A percentile compares a stretch with the other conserved stretches of the same genome.
phyloP scores from a whole-genome alignment of 169 alveolate species.

The Perkinsus olseni region DNA sequence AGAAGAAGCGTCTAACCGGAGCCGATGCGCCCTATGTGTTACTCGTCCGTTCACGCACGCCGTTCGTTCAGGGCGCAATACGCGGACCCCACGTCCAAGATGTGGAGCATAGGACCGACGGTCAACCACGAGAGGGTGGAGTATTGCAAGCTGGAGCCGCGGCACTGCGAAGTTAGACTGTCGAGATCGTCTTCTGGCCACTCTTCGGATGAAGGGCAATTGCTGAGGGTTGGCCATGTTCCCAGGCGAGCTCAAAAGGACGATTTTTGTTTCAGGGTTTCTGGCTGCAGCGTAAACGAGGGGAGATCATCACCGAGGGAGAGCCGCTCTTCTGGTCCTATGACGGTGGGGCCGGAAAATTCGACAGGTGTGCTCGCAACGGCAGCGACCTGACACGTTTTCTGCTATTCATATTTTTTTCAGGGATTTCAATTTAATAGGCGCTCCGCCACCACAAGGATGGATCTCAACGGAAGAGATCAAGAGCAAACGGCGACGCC shows the following conservation, averaged over 20 bases:
- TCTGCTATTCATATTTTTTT: neutral
- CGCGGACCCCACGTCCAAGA: neutral
- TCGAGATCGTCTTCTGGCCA: too few species aligned
- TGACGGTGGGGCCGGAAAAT: neutral
- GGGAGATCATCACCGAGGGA: neutral
- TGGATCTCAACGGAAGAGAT: neutral
- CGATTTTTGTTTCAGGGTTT: neutral
- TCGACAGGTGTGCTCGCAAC: neutral
- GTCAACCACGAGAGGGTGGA: neutral
- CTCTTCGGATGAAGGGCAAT: too few species aligned
- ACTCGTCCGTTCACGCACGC: too few species aligned
- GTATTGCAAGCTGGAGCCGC: neutral
- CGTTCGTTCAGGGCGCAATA: too few species aligned
- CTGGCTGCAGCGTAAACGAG: neutral
- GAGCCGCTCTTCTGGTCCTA: neutral
- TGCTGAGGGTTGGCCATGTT: too few species aligned
- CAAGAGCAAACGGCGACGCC: neutral
- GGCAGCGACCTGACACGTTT: neutral
- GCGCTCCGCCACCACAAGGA: neutral
- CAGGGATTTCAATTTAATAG: neutral
- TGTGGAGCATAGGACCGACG: neutral
- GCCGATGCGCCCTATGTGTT: too few species aligned
- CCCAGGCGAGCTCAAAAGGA: too few species aligned
- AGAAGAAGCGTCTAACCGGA: too few species aligned
- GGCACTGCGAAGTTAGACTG: neutral